phyloP scores from a whole-genome alignment of 805 yeast species.

The Candida multigemmis region DNA sequence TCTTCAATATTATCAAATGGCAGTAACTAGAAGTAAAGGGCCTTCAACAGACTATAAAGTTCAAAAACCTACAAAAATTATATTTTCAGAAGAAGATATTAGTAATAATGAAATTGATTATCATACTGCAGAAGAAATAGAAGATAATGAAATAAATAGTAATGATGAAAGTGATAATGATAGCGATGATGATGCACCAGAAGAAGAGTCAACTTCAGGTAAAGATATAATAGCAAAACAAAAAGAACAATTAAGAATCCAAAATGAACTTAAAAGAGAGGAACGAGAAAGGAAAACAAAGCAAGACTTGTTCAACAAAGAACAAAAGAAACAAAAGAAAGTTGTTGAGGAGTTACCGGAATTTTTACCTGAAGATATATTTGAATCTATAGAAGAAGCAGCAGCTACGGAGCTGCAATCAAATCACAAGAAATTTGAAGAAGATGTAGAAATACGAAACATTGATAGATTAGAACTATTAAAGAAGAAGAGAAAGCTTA shows the following conservation, averaged over 20 bases:
- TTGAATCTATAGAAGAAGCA: conserved; percentile 10
- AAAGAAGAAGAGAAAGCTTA: conserved; percentile 10
- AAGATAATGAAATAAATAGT: conserved; percentile 4
- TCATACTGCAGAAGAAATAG: conserved; percentile 2
- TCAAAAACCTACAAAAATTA: conserved; percentile 4
- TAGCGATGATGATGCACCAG: conserved; percentile 31
- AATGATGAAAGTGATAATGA: conserved; percentile 6
- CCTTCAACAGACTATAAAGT: conserved; percentile 3
- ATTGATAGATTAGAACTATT: conserved; percentile 22
- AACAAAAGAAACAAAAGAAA: conserved; percentile 14
- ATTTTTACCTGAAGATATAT: conserved; percentile 30
- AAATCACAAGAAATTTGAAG: conserved; percentile 23
- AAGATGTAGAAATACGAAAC: conserved; percentile 23
- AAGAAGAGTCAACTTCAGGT: conserved; percentile 28
- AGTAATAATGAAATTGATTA: conserved; percentile 3
- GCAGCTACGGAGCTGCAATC: conserved; percentile 5
- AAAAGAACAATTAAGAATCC: conserved; percentile 10
- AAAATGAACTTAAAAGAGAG: conserved; percentile 13
- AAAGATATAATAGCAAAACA: conserved; percentile 15
- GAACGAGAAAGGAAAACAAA: conserved; percentile 29
- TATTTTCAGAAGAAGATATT: conserved; percentile 4
- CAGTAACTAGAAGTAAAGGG: conserved; percentile 18
- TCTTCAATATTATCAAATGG: conserved; percentile 10
- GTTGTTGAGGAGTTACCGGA: conserved; percentile 25
- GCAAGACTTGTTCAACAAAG: conserved; percentile 18